Percentiles rank a stretch among this genome's conserved stretches.
Evolutionary conservation across 2,329 filamentous ascomycete species (phyloP).

Genomic region (Cladosporium velox): DNA sequence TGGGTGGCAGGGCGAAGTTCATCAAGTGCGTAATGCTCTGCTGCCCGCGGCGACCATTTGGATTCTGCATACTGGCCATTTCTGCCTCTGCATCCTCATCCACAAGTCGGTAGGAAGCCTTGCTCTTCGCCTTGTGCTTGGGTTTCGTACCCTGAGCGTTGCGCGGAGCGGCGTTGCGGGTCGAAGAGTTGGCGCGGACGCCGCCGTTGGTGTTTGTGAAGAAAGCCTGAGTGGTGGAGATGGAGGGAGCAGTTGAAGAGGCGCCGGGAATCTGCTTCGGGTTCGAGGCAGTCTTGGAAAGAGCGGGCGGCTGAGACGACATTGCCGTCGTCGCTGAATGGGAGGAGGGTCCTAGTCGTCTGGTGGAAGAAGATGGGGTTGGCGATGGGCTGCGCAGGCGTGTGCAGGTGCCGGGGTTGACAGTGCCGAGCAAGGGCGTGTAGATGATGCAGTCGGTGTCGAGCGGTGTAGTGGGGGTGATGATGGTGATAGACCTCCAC

Average conservation of each 20-base stretch:
- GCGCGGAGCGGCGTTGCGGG: slow-evolving; percentile 55
- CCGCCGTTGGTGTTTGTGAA: slow-evolving; percentile 48
- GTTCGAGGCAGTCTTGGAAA: slow-evolving; percentile 27
- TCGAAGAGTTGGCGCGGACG: slow-evolving; percentile 39
- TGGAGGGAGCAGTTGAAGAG: slow-evolving; percentile 42
- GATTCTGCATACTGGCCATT: slow-evolving; percentile 40
- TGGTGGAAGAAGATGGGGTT: slow-evolving; percentile 1
- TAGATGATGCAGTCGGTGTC: background rate
- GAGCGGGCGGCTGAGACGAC: slow-evolving; percentile 46
- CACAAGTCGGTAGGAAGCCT: slow-evolving; percentile 61
- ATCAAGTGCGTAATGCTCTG: slow-evolving; percentile 96
- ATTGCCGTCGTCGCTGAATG: slow-evolving; percentile 32
- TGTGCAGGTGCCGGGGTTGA: slow-evolving; percentile 18
- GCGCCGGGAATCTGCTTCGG: slow-evolving; percentile 41
- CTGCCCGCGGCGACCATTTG: slow-evolving; percentile 73
- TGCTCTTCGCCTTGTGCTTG: slow-evolving; percentile 80
- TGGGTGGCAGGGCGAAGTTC: slow-evolving; percentile 80
- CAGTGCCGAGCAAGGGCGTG: slow-evolving; percentile 22
- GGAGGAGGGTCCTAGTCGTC: background rate
- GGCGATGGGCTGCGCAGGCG: slow-evolving; percentile 10
- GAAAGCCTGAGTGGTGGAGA: slow-evolving; percentile 46
- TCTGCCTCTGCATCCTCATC: slow-evolving; percentile 90
- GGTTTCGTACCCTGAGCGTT: slow-evolving; percentile 76
- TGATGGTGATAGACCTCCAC: slow-evolving; percentile 19
- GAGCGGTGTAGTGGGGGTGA: background rate